A percentile compares a stretch with the other conserved stretches of the same genome.
Evolutionary conservation across 2,329 filamentous ascomycete genomes (phyloP).

Genomic region (Raffaelea arxii): DNA sequence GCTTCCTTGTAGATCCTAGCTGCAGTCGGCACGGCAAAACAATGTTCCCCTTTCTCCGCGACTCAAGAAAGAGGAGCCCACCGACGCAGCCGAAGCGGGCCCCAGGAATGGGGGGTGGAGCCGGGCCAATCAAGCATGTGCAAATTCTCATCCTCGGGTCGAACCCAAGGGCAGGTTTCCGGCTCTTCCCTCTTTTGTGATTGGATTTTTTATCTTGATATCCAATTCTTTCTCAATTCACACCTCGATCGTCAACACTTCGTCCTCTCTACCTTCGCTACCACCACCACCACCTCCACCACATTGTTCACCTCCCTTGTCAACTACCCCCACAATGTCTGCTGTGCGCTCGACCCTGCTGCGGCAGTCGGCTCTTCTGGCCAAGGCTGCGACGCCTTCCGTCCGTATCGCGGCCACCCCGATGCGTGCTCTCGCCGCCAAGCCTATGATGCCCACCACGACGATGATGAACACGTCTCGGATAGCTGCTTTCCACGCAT

Average conservation of each 20-base stretch:
- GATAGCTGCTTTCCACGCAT: conserved; percentile 79
- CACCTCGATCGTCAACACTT: conserved; percentile 6
- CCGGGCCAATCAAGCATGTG: conserved; percentile 13
- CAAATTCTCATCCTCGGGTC: conserved; percentile 15
- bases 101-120: no score
- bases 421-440: background rate
- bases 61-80: no score
- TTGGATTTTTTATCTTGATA: background rate
- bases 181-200: conserved; percentile 9
- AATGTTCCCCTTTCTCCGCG: no score
- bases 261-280: background rate
- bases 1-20: no score
- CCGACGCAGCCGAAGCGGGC: background rate
- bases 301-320: no score
- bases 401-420: conserved; percentile 10
- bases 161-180: conserved; percentile 8
- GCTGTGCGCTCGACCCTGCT: conserved; percentile 47
- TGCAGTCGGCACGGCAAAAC: no score
- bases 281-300: background rate
- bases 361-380: conserved; percentile 38
- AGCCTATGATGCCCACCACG: conserved; percentile 12
- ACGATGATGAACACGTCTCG: conserved; percentile 34
- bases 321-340: conserved; percentile 41
- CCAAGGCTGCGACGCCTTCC: conserved; percentile 21
- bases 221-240: conserved; percentile 11